Percentiles rank a stretch among this genome's conserved stretches.
Conservation (phyloP, 176 grass and related monocot species). For the Neostapfia colusana region DNA sequence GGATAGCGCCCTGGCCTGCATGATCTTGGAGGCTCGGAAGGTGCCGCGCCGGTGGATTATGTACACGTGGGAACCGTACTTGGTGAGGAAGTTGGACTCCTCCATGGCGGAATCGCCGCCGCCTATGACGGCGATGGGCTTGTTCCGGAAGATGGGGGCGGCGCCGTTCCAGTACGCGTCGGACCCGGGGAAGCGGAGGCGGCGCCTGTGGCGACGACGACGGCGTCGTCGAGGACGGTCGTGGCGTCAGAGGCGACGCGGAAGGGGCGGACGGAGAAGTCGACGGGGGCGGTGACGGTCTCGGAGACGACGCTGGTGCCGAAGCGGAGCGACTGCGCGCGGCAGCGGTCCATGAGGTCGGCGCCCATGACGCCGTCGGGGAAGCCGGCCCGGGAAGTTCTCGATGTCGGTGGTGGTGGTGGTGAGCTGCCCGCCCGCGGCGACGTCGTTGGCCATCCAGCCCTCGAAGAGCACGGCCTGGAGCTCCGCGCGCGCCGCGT, state of each 20-base stretch:
- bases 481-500: conserved; percentile 84
- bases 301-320: conserved; percentile 69
- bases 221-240: conserved; percentile 66
- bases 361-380: conserved; percentile 66
- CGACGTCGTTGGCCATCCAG: conserved; percentile 88
- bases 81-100: conserved; percentile 97
- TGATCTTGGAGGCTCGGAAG: conserved; percentile 96
- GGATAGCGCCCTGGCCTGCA: conserved; percentile 75
- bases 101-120: conserved; percentile 97
- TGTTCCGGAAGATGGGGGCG: conserved; percentile 80
- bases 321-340: conserved; percentile 65
- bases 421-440: conserved; percentile 73
- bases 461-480: conserved; percentile 91
- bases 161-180: conserved; percentile 94
- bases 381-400: conserved; percentile 92
- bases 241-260: conserved; percentile 63
- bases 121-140: conserved; percentile 80
- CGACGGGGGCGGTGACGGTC: conserved; percentile 73
- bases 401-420: conserved; percentile 97
- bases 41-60: conserved; percentile 83
- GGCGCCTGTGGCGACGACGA: conserved; percentile 84
- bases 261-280: conserved; percentile 71
- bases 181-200: conserved; percentile 55
- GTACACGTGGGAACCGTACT: conserved; percentile 89
- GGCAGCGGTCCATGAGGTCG: conserved; percentile 81